A percentile compares a stretch with the other conserved stretches of the same genome.
phyloP scores from a whole-genome alignment of 306 rosid genomes.

The Lathyrus tuberosus region DNA sequence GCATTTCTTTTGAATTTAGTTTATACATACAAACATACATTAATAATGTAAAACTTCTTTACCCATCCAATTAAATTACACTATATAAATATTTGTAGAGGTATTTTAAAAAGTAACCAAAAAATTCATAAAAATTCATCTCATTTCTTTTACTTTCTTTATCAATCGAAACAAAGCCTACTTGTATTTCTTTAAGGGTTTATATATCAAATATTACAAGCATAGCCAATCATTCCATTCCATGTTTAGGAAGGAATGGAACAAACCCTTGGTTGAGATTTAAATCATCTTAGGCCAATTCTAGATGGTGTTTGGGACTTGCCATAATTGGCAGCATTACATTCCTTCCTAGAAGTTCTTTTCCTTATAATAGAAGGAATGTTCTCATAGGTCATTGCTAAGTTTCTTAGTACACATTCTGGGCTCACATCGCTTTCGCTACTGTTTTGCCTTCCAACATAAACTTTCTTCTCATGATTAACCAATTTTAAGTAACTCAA shows the following conservation, averaged over 20 bases:
- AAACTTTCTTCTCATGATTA: slow-evolving; percentile 25
- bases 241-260: slow-evolving; percentile 18
- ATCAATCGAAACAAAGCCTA: neutral
- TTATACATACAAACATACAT: too few species aligned
- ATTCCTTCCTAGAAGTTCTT: slow-evolving; percentile 39
- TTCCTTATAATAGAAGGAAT: slow-evolving; percentile 66
- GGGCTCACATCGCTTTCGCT: slow-evolving; percentile 45
- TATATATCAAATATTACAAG: neutral
- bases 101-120: too few species aligned
- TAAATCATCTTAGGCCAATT: slow-evolving; percentile 15
- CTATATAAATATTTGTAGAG: too few species aligned
- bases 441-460: slow-evolving; percentile 20
- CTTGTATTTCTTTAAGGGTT: too few species aligned
- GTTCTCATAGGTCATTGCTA: slow-evolving; percentile 56
- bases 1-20: too few species aligned
- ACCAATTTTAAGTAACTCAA: slow-evolving; percentile 18
- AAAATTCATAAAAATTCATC: too few species aligned
- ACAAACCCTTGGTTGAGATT: slow-evolving; percentile 28
- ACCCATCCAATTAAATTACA: too few species aligned
- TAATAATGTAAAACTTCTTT: too few species aligned
- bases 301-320: slow-evolving; percentile 21
- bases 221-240: slow-evolving; percentile 36
- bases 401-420: slow-evolving; percentile 46
- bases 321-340: slow-evolving; percentile 17
- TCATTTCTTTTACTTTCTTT: neutral